A percentile compares a stretch with the other conserved stretches of the same genome.
Conservation (phyloP, 176 grass and related monocot species). For the Elaeis guineensis region DNA sequence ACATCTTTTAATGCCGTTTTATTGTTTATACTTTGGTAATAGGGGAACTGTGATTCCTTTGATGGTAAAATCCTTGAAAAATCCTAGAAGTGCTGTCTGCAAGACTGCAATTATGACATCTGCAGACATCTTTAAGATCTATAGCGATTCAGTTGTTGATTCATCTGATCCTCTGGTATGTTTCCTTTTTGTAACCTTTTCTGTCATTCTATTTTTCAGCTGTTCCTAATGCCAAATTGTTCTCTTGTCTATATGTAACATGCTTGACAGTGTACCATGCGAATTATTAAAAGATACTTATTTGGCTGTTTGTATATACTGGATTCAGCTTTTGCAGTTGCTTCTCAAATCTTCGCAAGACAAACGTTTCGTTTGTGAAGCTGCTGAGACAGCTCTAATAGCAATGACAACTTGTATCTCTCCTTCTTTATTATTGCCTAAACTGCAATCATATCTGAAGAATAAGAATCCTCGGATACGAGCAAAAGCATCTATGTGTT, state of each 20-base stretch:
- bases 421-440: constrained; percentile 56
- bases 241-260: too few relatives aligned
- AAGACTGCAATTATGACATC: constrained; percentile 97
- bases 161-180: constrained; percentile 72
- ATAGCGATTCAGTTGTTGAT: constrained; percentile 59
- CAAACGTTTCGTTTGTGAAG: constrained; percentile 97
- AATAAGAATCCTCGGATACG: constrained; percentile 84
- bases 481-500: constrained; percentile 89
- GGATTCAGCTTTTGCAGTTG: constrained; percentile 63
- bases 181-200: not conserved
- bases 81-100: constrained; percentile 94
- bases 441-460: constrained; percentile 76
- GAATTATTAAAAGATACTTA: too few relatives aligned
- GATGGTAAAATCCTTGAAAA: constrained; percentile 90
- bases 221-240: too few relatives aligned
- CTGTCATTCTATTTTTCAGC: too few relatives aligned
- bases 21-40: constrained; percentile 8
- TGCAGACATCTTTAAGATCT: constrained; percentile 80
- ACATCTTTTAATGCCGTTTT: too few relatives aligned
- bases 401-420: constrained; percentile 76
- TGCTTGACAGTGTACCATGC: too few relatives aligned
- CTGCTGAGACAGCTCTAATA: constrained; percentile 70
- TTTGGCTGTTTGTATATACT: too few relatives aligned
- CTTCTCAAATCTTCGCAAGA: constrained; percentile 98
- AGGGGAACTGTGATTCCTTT: constrained; percentile 63